Conservation (phyloP, 345 rosid genomes). For the Cochlearia excelsa region DNA sequence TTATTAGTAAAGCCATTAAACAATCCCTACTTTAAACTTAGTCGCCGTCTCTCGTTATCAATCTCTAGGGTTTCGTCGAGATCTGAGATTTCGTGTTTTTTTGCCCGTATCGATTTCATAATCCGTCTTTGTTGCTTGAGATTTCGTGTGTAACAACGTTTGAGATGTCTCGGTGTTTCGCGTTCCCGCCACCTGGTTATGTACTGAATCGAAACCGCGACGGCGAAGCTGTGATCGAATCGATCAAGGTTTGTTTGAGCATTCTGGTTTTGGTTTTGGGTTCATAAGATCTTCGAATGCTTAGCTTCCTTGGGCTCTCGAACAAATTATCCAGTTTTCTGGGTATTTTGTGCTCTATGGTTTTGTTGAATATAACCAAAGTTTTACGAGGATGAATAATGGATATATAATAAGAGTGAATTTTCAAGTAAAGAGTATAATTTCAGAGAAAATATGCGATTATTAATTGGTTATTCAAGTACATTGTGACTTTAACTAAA, state of each 20-base stretch:
- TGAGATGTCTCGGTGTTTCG: constrained; percentile 70
- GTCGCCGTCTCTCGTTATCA: constrained; percentile 12
- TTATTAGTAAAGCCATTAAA: neutral
- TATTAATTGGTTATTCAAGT: too few relatives aligned
- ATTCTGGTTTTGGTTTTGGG: constrained; percentile 7
- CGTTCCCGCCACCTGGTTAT: constrained; percentile 49
- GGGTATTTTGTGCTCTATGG: too few relatives aligned
- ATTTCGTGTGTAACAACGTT: neutral
- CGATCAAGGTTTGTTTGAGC: constrained; percentile 65
- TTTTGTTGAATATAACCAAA: too few relatives aligned
- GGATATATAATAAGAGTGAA: too few relatives aligned
- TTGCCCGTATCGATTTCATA: constrained; percentile 5
- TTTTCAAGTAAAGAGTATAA: too few relatives aligned
- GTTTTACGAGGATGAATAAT: too few relatives aligned
- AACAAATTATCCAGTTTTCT: too few relatives aligned
- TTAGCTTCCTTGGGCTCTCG: too few relatives aligned
- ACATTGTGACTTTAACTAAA: too few relatives aligned
- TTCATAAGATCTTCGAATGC: neutral
- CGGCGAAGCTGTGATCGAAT: constrained; percentile 46
- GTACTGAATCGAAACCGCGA: constrained; percentile 40
- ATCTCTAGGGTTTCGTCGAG: constrained; percentile 38
- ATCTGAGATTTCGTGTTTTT: constrained; percentile 30
- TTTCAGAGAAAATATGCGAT: too few relatives aligned
- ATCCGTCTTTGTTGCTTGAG: neutral
- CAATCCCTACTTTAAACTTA: constrained; percentile 6